phyloP scores from a whole-genome alignment of 2,329 filamentous ascomycete genomes.

The Verticillium albo-atrum region DNA sequence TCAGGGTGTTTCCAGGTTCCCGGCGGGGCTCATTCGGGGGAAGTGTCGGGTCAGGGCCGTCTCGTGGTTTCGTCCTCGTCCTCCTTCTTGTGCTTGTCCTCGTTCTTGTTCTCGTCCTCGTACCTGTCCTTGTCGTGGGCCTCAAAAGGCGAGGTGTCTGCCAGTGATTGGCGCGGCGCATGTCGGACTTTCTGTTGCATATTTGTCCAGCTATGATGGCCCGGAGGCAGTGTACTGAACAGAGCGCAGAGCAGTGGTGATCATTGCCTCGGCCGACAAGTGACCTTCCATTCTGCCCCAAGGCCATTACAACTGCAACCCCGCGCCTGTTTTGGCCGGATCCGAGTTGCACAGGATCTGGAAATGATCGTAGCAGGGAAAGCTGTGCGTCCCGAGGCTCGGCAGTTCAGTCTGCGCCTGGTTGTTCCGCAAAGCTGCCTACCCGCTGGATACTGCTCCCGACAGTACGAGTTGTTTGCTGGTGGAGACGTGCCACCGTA shows the following conservation, averaged over 20 bases:
- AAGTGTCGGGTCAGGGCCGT: background rate
- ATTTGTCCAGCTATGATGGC: background rate
- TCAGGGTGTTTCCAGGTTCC: background rate
- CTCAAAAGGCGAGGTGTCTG: background rate
- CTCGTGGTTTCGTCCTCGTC: background rate
- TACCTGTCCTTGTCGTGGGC: no score
- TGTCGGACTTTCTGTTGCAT: no score
- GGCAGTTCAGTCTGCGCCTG: background rate
- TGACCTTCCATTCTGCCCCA: background rate
- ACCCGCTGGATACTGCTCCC: no score
- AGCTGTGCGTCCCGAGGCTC: background rate
- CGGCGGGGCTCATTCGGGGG: background rate
- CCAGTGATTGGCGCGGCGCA: background rate
- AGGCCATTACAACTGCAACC: background rate
- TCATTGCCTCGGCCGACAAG: background rate
- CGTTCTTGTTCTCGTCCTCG: no score
- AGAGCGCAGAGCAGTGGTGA: background rate
- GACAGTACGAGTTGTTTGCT: no score
- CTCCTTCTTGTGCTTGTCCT: background rate
- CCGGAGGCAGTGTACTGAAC: no score
- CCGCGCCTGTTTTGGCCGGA: background rate
- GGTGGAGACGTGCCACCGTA: no score
- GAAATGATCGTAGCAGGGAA: background rate
- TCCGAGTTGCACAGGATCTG: background rate
- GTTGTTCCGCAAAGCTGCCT: background rate